Percentiles rank a stretch among this genome's conserved stretches.
phyloP scores from a whole-genome alignment of 1,139 yeast species.

The Suhomyces guaymorum region DNA sequence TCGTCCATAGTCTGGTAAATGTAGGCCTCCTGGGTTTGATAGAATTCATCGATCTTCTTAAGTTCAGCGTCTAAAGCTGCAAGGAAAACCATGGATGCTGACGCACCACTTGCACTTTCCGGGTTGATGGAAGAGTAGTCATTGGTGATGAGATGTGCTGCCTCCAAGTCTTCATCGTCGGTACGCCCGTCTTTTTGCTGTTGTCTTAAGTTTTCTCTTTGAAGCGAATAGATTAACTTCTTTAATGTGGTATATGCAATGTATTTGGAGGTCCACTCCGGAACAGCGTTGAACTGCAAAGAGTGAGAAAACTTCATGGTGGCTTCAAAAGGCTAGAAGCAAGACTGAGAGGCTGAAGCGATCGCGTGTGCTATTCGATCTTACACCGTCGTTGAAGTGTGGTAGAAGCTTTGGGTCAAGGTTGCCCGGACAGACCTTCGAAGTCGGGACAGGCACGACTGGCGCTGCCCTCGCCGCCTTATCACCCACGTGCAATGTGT shows the following conservation, averaged over 20 bases:
- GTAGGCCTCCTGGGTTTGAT: slow-evolving; percentile 50
- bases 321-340: too few species aligned
- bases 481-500: background rate
- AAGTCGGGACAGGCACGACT: too few species aligned
- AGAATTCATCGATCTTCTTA: slow-evolving; percentile 60
- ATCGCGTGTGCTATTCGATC: too few species aligned
- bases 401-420: too few species aligned
- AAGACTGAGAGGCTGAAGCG: too few species aligned
- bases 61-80: slow-evolving; percentile 61
- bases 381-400: too few species aligned
- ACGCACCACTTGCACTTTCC: slow-evolving; percentile 18
- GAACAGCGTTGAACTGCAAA: slow-evolving; percentile 71
- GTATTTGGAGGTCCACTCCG: slow-evolving; percentile 74
- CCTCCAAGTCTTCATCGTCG: slow-evolving; percentile 31
- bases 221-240: slow-evolving; percentile 64
- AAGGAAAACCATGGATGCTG: slow-evolving; percentile 41
- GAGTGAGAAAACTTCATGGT: slow-evolving; percentile 73
- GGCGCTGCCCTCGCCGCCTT: too few species aligned
- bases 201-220: slow-evolving; percentile 51
- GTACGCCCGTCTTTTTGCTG: slow-evolving; percentile 13
- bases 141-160: slow-evolving; percentile 30
- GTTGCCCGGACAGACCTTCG: too few species aligned
- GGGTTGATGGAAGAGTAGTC: slow-evolving; percentile 27
- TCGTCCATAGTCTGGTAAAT: slow-evolving; percentile 51
- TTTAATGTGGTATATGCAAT: slow-evolving; percentile 65